Evolutionary conservation across 2,329 filamentous ascomycete genomes (phyloP).

Genomic region (Colletotrichum liaoningense): DNA sequence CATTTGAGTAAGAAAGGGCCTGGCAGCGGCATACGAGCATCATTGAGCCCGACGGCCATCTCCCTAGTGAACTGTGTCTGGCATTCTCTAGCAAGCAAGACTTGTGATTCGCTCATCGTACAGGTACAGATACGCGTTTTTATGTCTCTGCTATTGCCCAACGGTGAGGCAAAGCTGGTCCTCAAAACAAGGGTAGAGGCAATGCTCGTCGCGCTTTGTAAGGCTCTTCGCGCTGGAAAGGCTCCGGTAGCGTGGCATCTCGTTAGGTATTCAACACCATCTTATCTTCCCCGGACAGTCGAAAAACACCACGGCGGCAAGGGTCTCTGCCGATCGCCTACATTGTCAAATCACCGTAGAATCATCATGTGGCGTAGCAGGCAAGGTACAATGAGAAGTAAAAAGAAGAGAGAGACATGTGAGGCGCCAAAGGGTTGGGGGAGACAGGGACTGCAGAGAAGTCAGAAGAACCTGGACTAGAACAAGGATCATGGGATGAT

Average conservation of each 20-base stretch:
- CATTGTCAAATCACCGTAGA: not conserved
- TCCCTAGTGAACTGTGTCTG: not conserved
- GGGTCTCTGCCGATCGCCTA: not conserved
- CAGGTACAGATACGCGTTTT: not conserved
- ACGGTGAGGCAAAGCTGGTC: not conserved
- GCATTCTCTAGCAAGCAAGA: not conserved
- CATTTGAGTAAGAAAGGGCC: not conserved
- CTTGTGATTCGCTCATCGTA: not conserved
- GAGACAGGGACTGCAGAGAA: not conserved
- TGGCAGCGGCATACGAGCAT: not conserved
- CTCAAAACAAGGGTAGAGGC: not conserved
- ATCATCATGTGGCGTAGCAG: not conserved
- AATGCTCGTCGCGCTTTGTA: not conserved
- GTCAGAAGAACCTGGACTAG: not conserved
- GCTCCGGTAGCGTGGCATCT: not conserved
- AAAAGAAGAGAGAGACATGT: not conserved
- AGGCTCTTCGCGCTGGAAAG: not conserved
- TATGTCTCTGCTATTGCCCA: not conserved
- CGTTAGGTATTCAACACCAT: not conserved
- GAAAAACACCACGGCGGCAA: not conserved
- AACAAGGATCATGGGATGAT: constrained; percentile 12
- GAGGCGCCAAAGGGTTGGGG: not conserved
- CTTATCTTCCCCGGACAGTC: not conserved
- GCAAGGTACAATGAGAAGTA: not conserved
- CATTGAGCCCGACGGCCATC: not conserved